Conservation (phyloP, 805 yeast species). For the Nematodospora valgi region DNA sequence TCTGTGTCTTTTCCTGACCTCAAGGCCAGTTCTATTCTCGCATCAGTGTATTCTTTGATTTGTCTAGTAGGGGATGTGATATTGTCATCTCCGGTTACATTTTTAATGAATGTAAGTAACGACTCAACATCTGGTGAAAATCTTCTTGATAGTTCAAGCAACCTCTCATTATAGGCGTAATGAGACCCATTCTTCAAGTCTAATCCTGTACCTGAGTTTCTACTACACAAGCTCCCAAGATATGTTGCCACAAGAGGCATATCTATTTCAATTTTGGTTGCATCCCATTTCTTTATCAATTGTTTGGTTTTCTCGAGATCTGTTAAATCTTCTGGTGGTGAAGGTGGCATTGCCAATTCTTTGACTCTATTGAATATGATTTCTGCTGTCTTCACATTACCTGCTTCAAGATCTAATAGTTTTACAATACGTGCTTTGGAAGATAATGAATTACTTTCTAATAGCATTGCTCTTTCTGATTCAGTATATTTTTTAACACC, state of each 20-base stretch:
- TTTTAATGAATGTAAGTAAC: conserved; percentile 13
- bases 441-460: conserved; percentile 13
- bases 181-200: conserved; percentile 23
- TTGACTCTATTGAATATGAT: conserved; percentile 24
- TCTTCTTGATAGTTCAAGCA: conserved; percentile 24
- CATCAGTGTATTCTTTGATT: conserved; percentile 15
- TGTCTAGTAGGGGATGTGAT: conserved; percentile 10
- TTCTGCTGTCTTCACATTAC: conserved; percentile 23
- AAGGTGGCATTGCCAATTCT: conserved; percentile 30
- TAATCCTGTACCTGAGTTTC: conserved; percentile 23
- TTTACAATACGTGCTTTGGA: conserved; percentile 18
- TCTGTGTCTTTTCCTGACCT: background rate
- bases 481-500: conserved; percentile 26
- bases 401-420: conserved; percentile 26
- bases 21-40: conserved; percentile 11
- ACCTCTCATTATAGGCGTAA: conserved; percentile 27
- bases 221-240: conserved; percentile 12
- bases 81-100: conserved; percentile 5
- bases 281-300: conserved; percentile 17
- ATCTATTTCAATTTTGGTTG: conserved; percentile 27
- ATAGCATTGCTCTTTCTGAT: conserved; percentile 14
- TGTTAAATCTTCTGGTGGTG: conserved; percentile 22
- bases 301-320: background rate
- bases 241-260: conserved; percentile 28
- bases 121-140: conserved; percentile 34